Evolutionary conservation across 805 yeast species (phyloP).

Genomic region (Wickerhamiella qilinensis): DNA sequence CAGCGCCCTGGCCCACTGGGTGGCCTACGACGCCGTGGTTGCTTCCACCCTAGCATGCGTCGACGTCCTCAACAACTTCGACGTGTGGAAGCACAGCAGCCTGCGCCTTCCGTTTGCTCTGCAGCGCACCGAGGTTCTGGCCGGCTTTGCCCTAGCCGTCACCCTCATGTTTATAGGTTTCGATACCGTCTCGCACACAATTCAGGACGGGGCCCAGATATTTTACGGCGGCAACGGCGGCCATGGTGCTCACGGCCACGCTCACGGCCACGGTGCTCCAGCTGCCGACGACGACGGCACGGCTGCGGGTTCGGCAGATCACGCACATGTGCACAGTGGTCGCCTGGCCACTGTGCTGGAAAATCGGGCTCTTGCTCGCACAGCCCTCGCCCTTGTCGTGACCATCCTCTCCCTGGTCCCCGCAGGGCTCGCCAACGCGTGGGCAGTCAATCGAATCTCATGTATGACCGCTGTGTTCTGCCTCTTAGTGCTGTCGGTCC

Average conservation of each 20-base stretch:
- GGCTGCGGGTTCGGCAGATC: slow-evolving; percentile 2
- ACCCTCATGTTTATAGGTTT: slow-evolving; percentile 81
- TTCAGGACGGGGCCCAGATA: slow-evolving; percentile 50
- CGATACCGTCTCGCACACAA: slow-evolving; percentile 71
- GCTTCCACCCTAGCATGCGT: slow-evolving; percentile 54
- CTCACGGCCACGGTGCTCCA: slow-evolving; percentile 14
- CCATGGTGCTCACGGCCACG: slow-evolving; percentile 15
- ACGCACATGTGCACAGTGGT: too few relatives aligned
- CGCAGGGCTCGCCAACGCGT: neutral
- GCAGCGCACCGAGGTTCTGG: slow-evolving; percentile 76
- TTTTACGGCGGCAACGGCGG: slow-evolving; percentile 21
- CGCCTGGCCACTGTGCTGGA: neutral
- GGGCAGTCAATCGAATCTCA: slow-evolving; percentile 13
- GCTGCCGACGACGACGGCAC: neutral
- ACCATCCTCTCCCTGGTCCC: neutral
- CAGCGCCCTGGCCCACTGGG: slow-evolving; percentile 57
- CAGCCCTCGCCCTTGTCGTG: neutral
- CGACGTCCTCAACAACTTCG: slow-evolving; percentile 75
- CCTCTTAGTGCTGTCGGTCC: slow-evolving; percentile 17
- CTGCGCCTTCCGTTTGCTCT: slow-evolving; percentile 82
- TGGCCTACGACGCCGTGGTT: slow-evolving; percentile 75
- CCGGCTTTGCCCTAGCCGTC: slow-evolving; percentile 74
- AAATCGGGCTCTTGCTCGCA: neutral
- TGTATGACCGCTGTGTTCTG: slow-evolving; percentile 20
- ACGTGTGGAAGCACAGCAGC: slow-evolving; percentile 75